Percentiles rank a stretch among this genome's conserved stretches.
phyloP scores from a whole-genome alignment of 257 asterid species.

The Capsicum rhomboideum region DNA sequence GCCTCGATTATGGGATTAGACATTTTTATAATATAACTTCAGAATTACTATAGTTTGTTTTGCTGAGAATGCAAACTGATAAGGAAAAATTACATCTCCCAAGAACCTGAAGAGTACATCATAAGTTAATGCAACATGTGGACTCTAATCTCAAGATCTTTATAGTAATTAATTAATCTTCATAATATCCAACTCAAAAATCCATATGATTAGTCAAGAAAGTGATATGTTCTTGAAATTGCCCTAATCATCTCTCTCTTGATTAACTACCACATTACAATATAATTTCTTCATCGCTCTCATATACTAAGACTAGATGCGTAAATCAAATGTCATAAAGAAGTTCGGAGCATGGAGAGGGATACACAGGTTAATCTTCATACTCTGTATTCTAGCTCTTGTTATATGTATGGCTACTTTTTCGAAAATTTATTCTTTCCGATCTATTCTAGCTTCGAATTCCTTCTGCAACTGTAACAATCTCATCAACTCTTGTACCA shows the following conservation, averaged over 20 bases:
- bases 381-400: constrained; percentile 13
- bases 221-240: background rate
- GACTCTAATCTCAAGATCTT: constrained; percentile 10
- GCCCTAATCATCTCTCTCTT: background rate
- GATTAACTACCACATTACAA: background rate
- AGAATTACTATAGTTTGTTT: background rate
- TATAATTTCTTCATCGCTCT: background rate
- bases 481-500: background rate
- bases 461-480: constrained; percentile 11
- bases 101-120: background rate
- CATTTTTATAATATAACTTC: background rate
- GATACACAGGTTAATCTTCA: constrained; percentile 21
- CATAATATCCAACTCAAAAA: background rate
- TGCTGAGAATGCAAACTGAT: background rate
- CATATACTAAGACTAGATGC: constrained; percentile 6
- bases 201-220: background rate
- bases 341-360: constrained; percentile 26
- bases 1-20: too few species aligned
- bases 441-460: constrained; percentile 21
- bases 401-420: constrained; percentile 27
- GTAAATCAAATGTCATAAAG: constrained; percentile 9
- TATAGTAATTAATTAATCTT: background rate
- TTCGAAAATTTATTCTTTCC: constrained; percentile 30
- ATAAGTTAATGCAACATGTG: background rate
- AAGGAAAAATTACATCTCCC: background rate